These are phyloP conservation scores for Alternaria triticimaculans DNA, from an alignment of 2,329 filamentous ascomycete genomes.

Conservation along the genomic window DNA sequence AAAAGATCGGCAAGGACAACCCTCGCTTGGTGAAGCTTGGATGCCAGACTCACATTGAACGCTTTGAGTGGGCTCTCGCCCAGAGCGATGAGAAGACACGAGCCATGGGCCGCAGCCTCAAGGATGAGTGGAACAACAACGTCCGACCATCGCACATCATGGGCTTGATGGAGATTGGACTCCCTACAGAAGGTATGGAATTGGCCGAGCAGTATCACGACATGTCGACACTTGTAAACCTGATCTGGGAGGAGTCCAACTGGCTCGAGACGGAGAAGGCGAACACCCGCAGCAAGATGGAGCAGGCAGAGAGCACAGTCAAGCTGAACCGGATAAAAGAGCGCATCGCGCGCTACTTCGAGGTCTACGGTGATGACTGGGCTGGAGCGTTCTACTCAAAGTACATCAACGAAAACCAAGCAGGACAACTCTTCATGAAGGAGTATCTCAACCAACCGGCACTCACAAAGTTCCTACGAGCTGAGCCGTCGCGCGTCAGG, in stretches of 20 bases:
- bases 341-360: slow-evolving; percentile 61
- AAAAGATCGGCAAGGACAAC: slow-evolving; percentile 55
- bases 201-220: slow-evolving; percentile 69
- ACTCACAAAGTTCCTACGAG: slow-evolving; percentile 80
- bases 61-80: slow-evolving; percentile 63
- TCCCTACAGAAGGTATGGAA: slow-evolving; percentile 63
- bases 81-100: slow-evolving; percentile 58
- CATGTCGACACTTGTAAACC: slow-evolving; percentile 66
- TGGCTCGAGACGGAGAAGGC: slow-evolving; percentile 46
- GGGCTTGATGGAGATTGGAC: slow-evolving; percentile 56
- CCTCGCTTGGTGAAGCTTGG: slow-evolving; percentile 63
- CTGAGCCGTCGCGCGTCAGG: slow-evolving; percentile 73
- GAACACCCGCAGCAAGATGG: slow-evolving; percentile 42
- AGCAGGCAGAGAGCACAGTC: slow-evolving; percentile 41
- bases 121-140: slow-evolving; percentile 48
- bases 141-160: slow-evolving; percentile 53
- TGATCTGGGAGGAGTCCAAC: slow-evolving; percentile 55
- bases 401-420: slow-evolving; percentile 65
- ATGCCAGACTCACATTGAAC: slow-evolving; percentile 66
- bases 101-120: slow-evolving; percentile 58
- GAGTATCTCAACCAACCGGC: slow-evolving; percentile 73
- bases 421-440: slow-evolving; percentile 64
- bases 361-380: slow-evolving; percentile 69
- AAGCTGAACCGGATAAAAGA: slow-evolving; percentile 54
- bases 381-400: slow-evolving; percentile 81